A percentile compares a stretch with the other conserved stretches of the same genome.
These are phyloP conservation scores for Sphaerostilbella broomeana DNA, from an alignment of 2,329 filamentous ascomycete species.

Conservation along the genomic window DNA sequence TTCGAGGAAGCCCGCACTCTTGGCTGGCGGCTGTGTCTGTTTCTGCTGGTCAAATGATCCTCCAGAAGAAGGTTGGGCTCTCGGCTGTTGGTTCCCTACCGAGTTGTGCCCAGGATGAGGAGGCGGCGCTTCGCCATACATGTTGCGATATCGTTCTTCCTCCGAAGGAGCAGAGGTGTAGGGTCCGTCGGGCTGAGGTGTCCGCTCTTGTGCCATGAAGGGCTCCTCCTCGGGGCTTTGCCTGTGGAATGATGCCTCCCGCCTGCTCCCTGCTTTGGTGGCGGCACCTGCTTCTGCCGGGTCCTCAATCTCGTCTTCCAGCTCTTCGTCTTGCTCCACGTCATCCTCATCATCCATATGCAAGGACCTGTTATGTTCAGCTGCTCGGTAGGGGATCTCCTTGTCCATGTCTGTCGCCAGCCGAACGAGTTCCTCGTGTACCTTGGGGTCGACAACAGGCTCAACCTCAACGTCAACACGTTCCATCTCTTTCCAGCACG, in stretches of 20 bases:
- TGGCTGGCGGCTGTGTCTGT: conserved; percentile 24
- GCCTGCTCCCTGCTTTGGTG: too few relatives aligned
- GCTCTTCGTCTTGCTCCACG: conserved; percentile 15
- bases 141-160: conserved; percentile 44
- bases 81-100: neutral
- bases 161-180: conserved; percentile 14
- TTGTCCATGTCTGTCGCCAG: conserved; percentile 42
- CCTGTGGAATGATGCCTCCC: conserved; percentile 1
- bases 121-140: conserved; percentile 38
- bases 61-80: conserved; percentile 11
- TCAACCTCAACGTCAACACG: conserved; percentile 91
- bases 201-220: conserved; percentile 5
- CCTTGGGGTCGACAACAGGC: conserved; percentile 56
- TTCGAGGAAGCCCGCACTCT: conserved; percentile 45
- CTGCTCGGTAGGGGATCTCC: conserved; percentile 22
- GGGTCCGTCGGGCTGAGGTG: conserved; percentile 15
- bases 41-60: conserved; percentile 24
- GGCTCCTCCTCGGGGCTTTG: conserved; percentile 4
- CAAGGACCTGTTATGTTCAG: neutral
- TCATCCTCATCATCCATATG: conserved; percentile 22
- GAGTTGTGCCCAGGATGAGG: conserved; percentile 12
- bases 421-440: conserved; percentile 55
- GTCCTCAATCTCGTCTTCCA: conserved; percentile 5
- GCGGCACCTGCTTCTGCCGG: neutral
- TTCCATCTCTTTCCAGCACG: conserved; percentile 97